Evolutionary conservation across 2,329 filamentous ascomycete species (phyloP).

Genomic region (Rhytidhysteron rufulum): DNA sequence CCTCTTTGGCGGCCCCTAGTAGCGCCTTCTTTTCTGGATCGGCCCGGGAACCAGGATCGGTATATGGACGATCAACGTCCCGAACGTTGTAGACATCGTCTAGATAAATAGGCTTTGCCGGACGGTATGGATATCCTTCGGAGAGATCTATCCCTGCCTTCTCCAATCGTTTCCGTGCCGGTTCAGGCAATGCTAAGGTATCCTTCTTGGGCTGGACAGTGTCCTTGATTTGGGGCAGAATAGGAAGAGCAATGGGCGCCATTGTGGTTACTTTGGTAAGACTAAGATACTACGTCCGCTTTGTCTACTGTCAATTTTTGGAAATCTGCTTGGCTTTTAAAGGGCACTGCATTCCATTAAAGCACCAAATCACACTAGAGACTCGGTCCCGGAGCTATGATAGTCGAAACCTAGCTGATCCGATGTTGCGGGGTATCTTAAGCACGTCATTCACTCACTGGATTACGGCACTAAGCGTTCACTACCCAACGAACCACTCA

Average conservation of each 20-base stretch:
- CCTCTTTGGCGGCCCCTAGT: constrained; percentile 58
- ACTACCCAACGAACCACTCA: constrained; percentile 4
- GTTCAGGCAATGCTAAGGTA: constrained; percentile 57
- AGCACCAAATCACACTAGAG: no score
- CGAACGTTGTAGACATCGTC: constrained; percentile 68
- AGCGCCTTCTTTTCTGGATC: constrained; percentile 61
- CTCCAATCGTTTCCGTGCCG: constrained; percentile 56
- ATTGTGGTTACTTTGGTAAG: constrained; percentile 32
- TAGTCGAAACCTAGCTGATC: no score
- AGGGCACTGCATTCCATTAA: no score
- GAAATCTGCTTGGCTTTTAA: no score
- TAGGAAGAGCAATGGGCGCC: constrained; percentile 56
- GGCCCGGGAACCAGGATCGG: constrained; percentile 62
- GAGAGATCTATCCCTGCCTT: constrained; percentile 68
- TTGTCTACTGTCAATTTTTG: no score
- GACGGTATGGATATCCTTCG: constrained; percentile 67
- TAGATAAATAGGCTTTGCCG: constrained; percentile 62
- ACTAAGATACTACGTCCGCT: no score
- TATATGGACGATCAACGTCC: constrained; percentile 51
- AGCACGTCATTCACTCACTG: constrained; percentile 30
- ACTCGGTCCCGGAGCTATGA: no score
- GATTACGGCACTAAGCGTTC: constrained; percentile 29
- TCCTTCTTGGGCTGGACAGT: constrained; percentile 61
- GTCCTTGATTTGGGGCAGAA: constrained; percentile 56
- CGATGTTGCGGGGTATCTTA: constrained; percentile 29